These are phyloP conservation scores for Cyclotella kingstonii DNA, from an alignment of 108 stramenopile species.

Conservation along the genomic window DNA sequence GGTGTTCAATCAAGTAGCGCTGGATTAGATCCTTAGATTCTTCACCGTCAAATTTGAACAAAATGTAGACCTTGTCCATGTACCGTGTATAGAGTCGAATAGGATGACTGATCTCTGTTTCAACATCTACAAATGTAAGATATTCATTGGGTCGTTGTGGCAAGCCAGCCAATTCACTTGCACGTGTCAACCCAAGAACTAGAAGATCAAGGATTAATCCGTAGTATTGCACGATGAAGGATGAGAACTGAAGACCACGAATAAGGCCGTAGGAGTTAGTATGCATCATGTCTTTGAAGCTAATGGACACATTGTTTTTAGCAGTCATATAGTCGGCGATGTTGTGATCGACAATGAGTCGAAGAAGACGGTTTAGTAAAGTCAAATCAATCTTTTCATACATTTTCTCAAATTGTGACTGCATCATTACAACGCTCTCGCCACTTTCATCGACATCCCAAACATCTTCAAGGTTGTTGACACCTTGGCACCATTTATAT, in stretches of 20 bases:
- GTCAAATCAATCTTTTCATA: slow-evolving; percentile 99
- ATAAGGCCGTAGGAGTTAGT: slow-evolving; percentile 98
- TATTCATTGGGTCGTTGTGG: slow-evolving; percentile 97
- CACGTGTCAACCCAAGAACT: slow-evolving; percentile 92
- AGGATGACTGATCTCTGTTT: slow-evolving; percentile 94
- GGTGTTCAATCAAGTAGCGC: slow-evolving; percentile 97
- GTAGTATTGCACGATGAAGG: slow-evolving; percentile 98
- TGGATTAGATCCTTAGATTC: slow-evolving; percentile 98
- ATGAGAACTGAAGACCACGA: slow-evolving; percentile 94
- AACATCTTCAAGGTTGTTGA: slow-evolving; percentile 96
- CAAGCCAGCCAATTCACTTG: slow-evolving; percentile 96
- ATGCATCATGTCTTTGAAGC: slow-evolving; percentile 99
- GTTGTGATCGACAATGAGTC: slow-evolving; percentile 99
- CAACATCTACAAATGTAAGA: slow-evolving; percentile 92
- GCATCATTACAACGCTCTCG: slow-evolving; percentile 95
- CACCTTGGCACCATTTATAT: slow-evolving; percentile 99
- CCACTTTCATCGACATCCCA: slow-evolving; percentile 94
- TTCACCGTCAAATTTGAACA: slow-evolving; percentile 93
- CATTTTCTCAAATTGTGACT: slow-evolving; percentile 96
- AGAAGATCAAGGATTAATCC: slow-evolving; percentile 96
- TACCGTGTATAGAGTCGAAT: slow-evolving; percentile 98
- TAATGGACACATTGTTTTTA: slow-evolving; percentile 96
- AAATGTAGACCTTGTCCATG: slow-evolving; percentile 96
- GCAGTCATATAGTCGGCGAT: slow-evolving; percentile 99
- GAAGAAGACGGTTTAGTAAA: slow-evolving; percentile 93